Base-by-base conservation (phyloP, 2,329 filamentous ascomycete species). In the Cytospora mali region DNA sequence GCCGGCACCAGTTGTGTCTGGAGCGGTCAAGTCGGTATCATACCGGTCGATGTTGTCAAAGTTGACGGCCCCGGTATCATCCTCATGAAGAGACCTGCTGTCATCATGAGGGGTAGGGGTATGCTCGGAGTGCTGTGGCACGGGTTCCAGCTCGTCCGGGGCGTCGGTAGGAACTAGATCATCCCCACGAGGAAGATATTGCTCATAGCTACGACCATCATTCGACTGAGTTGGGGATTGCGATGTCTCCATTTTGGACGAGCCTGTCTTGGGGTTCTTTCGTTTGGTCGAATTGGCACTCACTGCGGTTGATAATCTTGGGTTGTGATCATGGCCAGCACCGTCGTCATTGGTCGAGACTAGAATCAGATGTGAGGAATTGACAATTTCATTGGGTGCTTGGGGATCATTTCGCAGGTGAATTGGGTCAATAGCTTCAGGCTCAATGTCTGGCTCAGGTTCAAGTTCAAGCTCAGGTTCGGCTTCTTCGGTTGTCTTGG, bases 181-280 rank as follows among this genome's bases (percentile, higher is more conserved):
- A 48, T 61, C 51, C 58, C 61, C 58, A 2, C 65, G 65, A 57
- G 53, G 63, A 67, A 74, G 64, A 72, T 81, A 76, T 66, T 77
- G 73, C 9, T 80, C 79, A 67, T 87, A 87, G 71, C 84, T 84
- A 42, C 84, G 80, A 53, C 77, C 82, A 51, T 81, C 78, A 66
- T 87, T 87, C 62, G 79, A 75, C 71, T 87, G 84, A 1, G 84
- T 87, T 1, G 81, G 80, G 11, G 83, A 83, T 61, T 81, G 79
- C 13, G 81, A 83, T n/a, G 71, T 74, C 33, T 81, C 76, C 75
- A 79, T 81, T 57, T 74, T 80, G 27, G 9, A 25, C 48, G 23
- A 21, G 13, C 42, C 33, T 21, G 46, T 35, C 25, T 49, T 54
- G 18, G 48, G 46, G 25, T 55, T 48, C 51, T 58, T 60, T 11